Evolutionary conservation across 169 alveolate genomes (phyloP).

Genomic region (Plasmodium vivax): DNA sequence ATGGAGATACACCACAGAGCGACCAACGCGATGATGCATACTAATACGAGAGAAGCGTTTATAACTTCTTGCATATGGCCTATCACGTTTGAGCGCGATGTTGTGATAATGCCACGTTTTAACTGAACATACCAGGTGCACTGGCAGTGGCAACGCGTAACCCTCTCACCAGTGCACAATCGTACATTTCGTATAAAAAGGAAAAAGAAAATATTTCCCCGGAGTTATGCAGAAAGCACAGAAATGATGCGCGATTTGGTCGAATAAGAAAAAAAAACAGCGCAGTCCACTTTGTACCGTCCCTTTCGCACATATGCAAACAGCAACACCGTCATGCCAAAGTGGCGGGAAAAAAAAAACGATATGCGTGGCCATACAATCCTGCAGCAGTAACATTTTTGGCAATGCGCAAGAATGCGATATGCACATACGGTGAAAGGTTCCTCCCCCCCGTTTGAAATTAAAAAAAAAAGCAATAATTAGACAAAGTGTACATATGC

Average conservation of each 20-base stretch:
- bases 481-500: neutral
- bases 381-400: neutral
- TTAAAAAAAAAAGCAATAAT: neutral
- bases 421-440: neutral
- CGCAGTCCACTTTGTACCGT: neutral
- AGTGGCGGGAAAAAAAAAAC: neutral
- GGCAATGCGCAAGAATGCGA: neutral
- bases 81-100: neutral
- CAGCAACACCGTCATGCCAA: neutral
- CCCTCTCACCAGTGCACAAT: neutral
- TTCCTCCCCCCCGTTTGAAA: neutral
- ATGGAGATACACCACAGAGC: neutral
- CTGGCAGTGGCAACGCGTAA: neutral
- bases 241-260: neutral
- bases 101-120: neutral
- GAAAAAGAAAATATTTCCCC: neutral
- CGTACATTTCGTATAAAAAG: neutral
- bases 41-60: neutral
- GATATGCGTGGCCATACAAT: neutral
- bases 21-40: neutral
- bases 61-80: neutral
- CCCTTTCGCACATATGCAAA: neutral
- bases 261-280: neutral
- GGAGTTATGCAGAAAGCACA: neutral
- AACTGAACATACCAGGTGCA: neutral